phyloP scores from a whole-genome alignment of 768 basidiomycete species.

The Pisolithus tinctorius region DNA sequence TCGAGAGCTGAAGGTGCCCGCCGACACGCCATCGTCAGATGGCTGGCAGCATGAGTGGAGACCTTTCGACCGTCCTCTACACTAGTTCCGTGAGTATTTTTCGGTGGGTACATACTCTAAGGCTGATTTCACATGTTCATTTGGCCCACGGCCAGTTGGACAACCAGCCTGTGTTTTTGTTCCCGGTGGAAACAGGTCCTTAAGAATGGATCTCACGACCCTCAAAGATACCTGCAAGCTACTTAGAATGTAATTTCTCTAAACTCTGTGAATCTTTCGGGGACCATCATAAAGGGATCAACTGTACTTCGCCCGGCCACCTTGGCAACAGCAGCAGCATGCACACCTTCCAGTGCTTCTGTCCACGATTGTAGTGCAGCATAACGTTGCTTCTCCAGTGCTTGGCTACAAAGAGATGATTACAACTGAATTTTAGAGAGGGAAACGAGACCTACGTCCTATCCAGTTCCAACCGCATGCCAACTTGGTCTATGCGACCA shows the following conservation, averaged over 20 bases:
- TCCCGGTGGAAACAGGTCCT: neutral
- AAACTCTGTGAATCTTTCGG: slow-evolving; percentile 26
- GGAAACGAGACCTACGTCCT: slow-evolving; percentile 47
- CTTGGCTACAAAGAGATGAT: slow-evolving; percentile 52
- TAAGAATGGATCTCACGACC: neutral
- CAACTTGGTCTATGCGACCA: slow-evolving; percentile 94
- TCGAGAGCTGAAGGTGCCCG: slow-evolving; percentile 77
- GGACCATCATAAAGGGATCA: slow-evolving; percentile 30
- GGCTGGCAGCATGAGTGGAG: slow-evolving; percentile 91
- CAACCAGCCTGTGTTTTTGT: neutral
- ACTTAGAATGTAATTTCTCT: slow-evolving; percentile 22
- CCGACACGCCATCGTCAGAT: slow-evolving; percentile 72
- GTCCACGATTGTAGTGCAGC: slow-evolving; percentile 78
- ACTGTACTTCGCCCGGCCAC: slow-evolving; percentile 36
- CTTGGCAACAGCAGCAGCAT: slow-evolving; percentile 70
- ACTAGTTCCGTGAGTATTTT: neutral
- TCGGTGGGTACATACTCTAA: neutral
- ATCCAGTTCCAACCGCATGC: slow-evolving; percentile 87
- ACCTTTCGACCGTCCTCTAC: slow-evolving; percentile 48
- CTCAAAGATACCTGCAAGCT: slow-evolving; percentile 5
- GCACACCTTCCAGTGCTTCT: slow-evolving; percentile 69
- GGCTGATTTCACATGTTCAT: neutral
- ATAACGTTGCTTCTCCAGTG: slow-evolving; percentile 82
- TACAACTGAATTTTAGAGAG: slow-evolving; percentile 1
- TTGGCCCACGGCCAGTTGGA: neutral